Conservation (phyloP, 2,329 filamentous ascomycete genomes). For the Colletotrichum sp. region DNA sequence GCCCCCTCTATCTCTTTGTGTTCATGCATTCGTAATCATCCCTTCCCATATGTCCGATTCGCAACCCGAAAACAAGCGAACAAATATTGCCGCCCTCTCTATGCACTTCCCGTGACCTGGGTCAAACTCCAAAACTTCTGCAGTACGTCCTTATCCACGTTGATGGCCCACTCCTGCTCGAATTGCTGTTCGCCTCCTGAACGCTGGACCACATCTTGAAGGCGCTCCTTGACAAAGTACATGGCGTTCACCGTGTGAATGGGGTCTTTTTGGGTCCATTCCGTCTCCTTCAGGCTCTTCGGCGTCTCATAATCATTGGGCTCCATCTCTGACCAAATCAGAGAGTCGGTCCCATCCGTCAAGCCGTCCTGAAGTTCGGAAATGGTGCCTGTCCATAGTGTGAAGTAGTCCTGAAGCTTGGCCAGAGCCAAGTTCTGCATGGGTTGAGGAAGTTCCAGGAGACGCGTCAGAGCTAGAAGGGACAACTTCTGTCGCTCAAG, state of each 20-base stretch:
- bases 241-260: conserved; percentile 71
- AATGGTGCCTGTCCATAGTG: conserved; percentile 76
- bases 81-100: neutral
- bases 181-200: conserved; percentile 72
- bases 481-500: conserved; percentile 73
- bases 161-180: conserved; percentile 70
- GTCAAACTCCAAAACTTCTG: conserved; percentile 54
- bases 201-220: conserved; percentile 63
- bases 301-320: conserved; percentile 60
- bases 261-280: conserved; percentile 64
- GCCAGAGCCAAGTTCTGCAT: conserved; percentile 63
- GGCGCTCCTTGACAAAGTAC: conserved; percentile 65
- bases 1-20: neutral
- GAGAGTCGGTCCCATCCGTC: conserved; percentile 54
- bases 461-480: conserved; percentile 72
- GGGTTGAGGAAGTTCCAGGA: conserved; percentile 68
- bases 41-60: neutral
- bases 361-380: conserved; percentile 68
- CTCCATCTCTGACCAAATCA: conserved; percentile 52
- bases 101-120: neutral
- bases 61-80: neutral
- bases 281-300: conserved; percentile 57
- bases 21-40: conserved; percentile 17
- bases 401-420: conserved; percentile 75
- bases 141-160: conserved; percentile 77